Evolutionary conservation across 75 land plant species (phyloP).

Genomic region (Isoetes taiwanensis): DNA sequence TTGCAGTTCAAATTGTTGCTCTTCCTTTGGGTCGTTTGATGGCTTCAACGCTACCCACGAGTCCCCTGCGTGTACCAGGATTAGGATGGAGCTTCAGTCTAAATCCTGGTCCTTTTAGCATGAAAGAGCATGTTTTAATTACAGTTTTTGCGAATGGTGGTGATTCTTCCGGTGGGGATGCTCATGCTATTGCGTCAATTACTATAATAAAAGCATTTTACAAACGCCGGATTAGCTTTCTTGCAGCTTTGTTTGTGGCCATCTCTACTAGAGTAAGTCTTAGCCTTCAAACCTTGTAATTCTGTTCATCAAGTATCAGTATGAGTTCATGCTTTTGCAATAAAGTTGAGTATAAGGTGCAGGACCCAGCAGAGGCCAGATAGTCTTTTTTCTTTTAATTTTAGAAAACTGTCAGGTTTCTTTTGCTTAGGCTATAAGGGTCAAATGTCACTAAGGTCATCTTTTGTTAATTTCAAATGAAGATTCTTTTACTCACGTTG

Average conservation of each 20-base stretch:
- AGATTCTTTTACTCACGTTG: not conserved
- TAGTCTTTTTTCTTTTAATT: not conserved
- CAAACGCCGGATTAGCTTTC: conserved; percentile 1
- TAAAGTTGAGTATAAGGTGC: no score
- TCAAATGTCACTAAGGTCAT: not conserved
- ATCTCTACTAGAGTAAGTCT: not conserved
- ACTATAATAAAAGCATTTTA: not conserved
- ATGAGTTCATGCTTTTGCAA: no score
- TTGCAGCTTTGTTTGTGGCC: not conserved
- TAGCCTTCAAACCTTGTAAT: not conserved
- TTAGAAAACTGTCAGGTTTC: not conserved
- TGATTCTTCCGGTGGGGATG: not conserved
- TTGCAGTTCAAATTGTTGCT: not conserved
- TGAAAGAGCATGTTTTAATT: not conserved
- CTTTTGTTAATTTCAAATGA: not conserved
- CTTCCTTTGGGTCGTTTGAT: not conserved
- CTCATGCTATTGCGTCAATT: not conserved
- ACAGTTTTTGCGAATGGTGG: conserved; percentile 4
- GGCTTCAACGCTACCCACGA: not conserved
- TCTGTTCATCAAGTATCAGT: no score
- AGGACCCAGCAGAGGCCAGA: no score
- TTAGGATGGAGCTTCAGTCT: not conserved
- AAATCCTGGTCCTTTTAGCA: conserved; percentile 1
- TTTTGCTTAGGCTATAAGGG: not conserved
- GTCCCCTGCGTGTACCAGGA: no score